These are phyloP conservation scores for Saccharomycopsis sp. DNA, from an alignment of 805 yeast species.

Conservation along the genomic window DNA sequence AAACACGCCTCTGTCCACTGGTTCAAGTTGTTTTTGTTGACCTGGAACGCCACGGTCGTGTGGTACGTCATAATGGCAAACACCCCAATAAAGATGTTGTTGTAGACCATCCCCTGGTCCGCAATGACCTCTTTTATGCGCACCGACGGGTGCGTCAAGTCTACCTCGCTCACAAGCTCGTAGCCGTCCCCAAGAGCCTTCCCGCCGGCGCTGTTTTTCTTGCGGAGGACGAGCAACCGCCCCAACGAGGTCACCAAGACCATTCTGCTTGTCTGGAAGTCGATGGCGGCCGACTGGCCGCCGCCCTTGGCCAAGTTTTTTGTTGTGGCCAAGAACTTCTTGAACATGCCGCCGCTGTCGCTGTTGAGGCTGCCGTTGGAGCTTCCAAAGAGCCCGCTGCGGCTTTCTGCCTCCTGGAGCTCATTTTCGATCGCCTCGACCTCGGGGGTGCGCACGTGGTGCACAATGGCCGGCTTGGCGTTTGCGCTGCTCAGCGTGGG, in stretches of 20 bases:
- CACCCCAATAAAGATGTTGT: conserved; percentile 32
- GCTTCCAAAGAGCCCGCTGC: background rate
- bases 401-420: conserved; percentile 10
- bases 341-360: conserved; percentile 24
- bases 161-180: conserved; percentile 40
- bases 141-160: conserved; percentile 38
- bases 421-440: conserved; percentile 22
- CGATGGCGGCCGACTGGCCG: background rate
- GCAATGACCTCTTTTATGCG: conserved; percentile 48
- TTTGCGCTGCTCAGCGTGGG: background rate
- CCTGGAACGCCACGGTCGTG: conserved; percentile 43
- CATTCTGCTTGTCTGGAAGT: conserved; percentile 34
- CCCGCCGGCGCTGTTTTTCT: conserved; percentile 27
- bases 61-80: conserved; percentile 43
- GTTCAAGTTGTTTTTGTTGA: conserved; percentile 42
- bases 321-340: conserved; percentile 26
- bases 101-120: conserved; percentile 23
- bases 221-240: conserved; percentile 39
- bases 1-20: conserved; percentile 46
- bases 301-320: conserved; percentile 1
- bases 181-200: conserved; percentile 28
- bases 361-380: conserved; percentile 18
- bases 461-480: background rate
- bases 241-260: conserved; percentile 48
- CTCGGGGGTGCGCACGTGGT: conserved; percentile 22